phyloP scores from a whole-genome alignment of 192 early-diverging fungal species.

The Linnemannia schmuckeri region DNA sequence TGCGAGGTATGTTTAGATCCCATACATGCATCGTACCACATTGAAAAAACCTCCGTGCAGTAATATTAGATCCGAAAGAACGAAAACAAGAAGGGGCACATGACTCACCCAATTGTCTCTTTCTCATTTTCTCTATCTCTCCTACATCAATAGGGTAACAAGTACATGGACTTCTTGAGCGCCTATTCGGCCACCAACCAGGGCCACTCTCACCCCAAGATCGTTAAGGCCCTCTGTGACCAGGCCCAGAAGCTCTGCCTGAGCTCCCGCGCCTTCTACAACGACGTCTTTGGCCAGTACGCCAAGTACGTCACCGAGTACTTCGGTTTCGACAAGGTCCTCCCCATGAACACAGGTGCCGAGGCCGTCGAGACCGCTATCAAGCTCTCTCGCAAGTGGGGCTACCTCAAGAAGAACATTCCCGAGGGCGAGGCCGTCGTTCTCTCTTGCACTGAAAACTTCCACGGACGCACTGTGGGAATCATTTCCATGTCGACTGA shows the following conservation, averaged over 20 bases:
- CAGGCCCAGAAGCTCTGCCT: slow-evolving; percentile 90
- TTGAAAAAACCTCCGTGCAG: background rate
- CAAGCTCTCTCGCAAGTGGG: slow-evolving; percentile 98
- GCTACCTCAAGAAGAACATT: slow-evolving; percentile 92
- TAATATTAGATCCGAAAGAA: slow-evolving; percentile 54
- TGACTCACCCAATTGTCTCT: slow-evolving; percentile 67
- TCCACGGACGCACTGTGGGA: slow-evolving; percentile 96
- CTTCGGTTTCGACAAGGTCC: slow-evolving; percentile 98
- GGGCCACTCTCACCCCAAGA: slow-evolving; percentile 96
- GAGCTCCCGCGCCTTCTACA: slow-evolving; percentile 97
- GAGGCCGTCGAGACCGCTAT: slow-evolving; percentile 99
- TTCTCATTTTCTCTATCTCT: background rate
- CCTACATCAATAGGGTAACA: slow-evolving; percentile 66
- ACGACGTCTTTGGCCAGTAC: slow-evolving; percentile 91
- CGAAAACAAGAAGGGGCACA: slow-evolving; percentile 57
- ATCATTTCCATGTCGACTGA: slow-evolving; percentile 97
- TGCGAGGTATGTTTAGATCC: slow-evolving; percentile 69
- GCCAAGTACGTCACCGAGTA: slow-evolving; percentile 93
- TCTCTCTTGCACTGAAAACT: slow-evolving; percentile 89
- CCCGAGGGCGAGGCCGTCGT: slow-evolving; percentile 85
- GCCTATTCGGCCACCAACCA: slow-evolving; percentile 92
- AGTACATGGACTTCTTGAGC: slow-evolving; percentile 90
- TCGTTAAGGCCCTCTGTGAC: slow-evolving; percentile 89
- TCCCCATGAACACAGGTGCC: slow-evolving; percentile 99
- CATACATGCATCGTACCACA: background rate